Evolutionary conservation across 2,329 filamentous ascomycete species (phyloP).

Genomic region (Trichoderma sp.): DNA sequence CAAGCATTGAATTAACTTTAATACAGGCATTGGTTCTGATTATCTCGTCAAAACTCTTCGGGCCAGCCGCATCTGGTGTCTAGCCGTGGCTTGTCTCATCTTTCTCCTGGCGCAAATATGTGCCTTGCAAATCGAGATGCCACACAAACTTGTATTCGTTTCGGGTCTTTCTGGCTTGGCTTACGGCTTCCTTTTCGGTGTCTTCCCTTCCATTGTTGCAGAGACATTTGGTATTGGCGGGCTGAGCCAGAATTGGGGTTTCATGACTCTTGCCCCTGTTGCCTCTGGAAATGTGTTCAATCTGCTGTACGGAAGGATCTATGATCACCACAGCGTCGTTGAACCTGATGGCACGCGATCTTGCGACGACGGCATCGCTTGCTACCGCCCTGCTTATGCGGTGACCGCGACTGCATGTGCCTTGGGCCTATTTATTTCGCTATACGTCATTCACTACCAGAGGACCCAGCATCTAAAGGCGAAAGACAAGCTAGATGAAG

Average conservation of each 20-base stretch:
- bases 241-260: slow-evolving; percentile 93
- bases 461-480: slow-evolving; percentile 46
- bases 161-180: slow-evolving; percentile 84
- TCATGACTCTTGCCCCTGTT: slow-evolving; percentile 88
- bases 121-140: slow-evolving; percentile 75
- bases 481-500: slow-evolving; percentile 21
- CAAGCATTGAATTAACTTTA: not conserved
- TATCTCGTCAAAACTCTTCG: slow-evolving; percentile 80
- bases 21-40: slow-evolving; percentile 81
- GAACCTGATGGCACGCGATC: slow-evolving; percentile 69
- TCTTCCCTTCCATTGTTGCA: slow-evolving; percentile 85
- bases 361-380: slow-evolving; percentile 77
- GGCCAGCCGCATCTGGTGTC: slow-evolving; percentile 87
- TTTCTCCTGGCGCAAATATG: slow-evolving; percentile 80
- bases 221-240: slow-evolving; percentile 91
- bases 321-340: slow-evolving; percentile 76
- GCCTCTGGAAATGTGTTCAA: slow-evolving; percentile 92
- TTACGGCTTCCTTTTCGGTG: slow-evolving; percentile 93
- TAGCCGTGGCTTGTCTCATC: slow-evolving; percentile 74
- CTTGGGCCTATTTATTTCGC: slow-evolving; percentile 67
- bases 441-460: slow-evolving; percentile 71
- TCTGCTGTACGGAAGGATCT: slow-evolving; percentile 82
- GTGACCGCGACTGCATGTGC: slow-evolving; percentile 75
- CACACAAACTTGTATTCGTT: slow-evolving; percentile 74
- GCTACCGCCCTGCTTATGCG: slow-evolving; percentile 80